A percentile compares a stretch with the other conserved stretches of the same genome.
Evolutionary conservation across 306 rosid species (phyloP).

Genomic region (Potentilla sterilis): DNA sequence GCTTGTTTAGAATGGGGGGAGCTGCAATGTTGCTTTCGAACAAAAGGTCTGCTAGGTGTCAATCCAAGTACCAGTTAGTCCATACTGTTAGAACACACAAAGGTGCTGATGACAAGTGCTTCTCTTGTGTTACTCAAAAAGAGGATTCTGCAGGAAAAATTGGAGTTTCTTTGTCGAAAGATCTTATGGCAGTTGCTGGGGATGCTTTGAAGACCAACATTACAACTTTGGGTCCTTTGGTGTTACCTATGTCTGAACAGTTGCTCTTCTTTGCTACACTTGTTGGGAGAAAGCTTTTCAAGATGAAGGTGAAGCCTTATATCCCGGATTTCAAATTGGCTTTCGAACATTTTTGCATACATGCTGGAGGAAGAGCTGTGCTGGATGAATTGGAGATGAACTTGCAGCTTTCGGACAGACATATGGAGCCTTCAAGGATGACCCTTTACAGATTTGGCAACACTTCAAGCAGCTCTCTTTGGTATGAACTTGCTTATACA

Average conservation of each 20-base stretch:
- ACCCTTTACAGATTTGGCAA: conserved; percentile 62
- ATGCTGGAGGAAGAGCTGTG: conserved; percentile 68
- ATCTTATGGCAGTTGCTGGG: conserved; percentile 64
- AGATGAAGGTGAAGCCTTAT: conserved; percentile 56
- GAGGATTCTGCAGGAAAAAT: conserved; percentile 47
- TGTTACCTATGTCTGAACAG: conserved; percentile 61
- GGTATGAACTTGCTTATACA: conserved; percentile 60
- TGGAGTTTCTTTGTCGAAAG: conserved; percentile 60
- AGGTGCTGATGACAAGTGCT: conserved; percentile 61
- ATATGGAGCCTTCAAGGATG: conserved; percentile 73
- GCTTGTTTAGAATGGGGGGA: conserved; percentile 71
- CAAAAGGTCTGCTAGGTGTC: conserved; percentile 26
- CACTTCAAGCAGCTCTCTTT: conserved; percentile 65
- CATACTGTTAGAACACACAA: conserved; percentile 59
- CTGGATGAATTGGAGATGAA: conserved; percentile 64
- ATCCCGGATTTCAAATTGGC: conserved; percentile 66
- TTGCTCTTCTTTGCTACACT: conserved; percentile 52
- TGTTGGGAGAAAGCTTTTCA: conserved; percentile 44
- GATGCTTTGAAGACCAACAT: conserved; percentile 65
- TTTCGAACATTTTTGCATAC: conserved; percentile 65
- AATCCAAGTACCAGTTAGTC: conserved; percentile 49
- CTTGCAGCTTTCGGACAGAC: conserved; percentile 52
- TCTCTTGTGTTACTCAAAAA: conserved; percentile 50
- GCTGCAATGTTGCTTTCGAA: conserved; percentile 62
- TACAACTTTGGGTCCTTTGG: conserved; percentile 62